Evolutionary conservation across 73 alveolate genomes (phyloP).

Genomic region (Paraurostyla sp.): DNA sequence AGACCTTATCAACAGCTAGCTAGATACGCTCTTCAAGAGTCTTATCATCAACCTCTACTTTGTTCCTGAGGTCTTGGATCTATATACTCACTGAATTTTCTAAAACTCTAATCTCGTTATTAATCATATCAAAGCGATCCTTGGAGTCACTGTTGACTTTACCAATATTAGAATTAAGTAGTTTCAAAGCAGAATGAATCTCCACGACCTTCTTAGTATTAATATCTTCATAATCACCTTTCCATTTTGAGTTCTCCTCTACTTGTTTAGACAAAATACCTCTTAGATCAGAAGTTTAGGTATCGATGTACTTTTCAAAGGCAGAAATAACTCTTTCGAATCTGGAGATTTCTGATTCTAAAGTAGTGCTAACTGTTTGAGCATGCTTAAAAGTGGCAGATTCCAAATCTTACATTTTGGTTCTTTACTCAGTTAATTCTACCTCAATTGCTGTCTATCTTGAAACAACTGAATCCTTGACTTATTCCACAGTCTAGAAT

Average conservation of each 20-base stretch:
- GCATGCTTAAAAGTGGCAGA: conserved; percentile 72
- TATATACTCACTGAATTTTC: conserved; percentile 53
- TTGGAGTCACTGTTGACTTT: conserved; percentile 63
- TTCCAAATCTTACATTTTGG: conserved; percentile 64
- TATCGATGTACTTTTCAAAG: conserved; percentile 73
- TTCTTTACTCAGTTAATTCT: conserved; percentile 52
- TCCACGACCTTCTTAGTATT: conserved; percentile 72
- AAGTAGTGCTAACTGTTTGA: conserved; percentile 71
- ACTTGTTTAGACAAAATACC: conserved; percentile 36
- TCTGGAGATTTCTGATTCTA: conserved; percentile 71
- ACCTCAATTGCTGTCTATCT: conserved; percentile 55
- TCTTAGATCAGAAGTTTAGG: conserved; percentile 63
- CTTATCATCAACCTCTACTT: conserved; percentile 73
- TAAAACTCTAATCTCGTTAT: conserved; percentile 20
- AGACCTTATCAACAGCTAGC: conserved; percentile 56
- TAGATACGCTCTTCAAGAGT: conserved; percentile 66
- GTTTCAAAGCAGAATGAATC: conserved; percentile 69
- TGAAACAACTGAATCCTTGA: conserved; percentile 65
- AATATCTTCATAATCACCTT: conserved; percentile 67
- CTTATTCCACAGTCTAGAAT: conserved; percentile 54
- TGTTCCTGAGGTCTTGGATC: conserved; percentile 61
- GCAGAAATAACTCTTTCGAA: conserved; percentile 79
- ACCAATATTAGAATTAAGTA: conserved; percentile 59
- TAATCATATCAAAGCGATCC: conserved; percentile 57
- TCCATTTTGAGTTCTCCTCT: conserved; percentile 71